Evolutionary conservation across 139 green algal species (phyloP).

Genomic region (Monoraphidium neglectum): DNA sequence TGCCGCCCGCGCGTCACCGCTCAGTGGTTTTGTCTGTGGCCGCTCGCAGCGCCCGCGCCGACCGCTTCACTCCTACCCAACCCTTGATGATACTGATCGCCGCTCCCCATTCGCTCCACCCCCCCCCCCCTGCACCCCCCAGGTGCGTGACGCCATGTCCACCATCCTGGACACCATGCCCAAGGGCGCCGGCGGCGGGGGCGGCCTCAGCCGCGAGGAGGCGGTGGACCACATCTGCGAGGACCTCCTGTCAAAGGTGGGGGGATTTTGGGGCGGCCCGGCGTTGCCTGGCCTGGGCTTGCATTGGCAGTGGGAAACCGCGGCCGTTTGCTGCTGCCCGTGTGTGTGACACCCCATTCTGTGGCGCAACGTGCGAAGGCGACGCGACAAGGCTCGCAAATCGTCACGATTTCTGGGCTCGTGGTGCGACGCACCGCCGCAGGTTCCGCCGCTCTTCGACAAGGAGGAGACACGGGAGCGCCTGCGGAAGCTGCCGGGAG

Average conservation of each 20-base stretch:
- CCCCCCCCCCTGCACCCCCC: constrained; percentile 8
- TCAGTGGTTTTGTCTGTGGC: too few species aligned
- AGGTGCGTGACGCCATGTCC: constrained; percentile 69
- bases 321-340: neutral
- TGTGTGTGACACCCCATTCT: too few species aligned
- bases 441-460: constrained; percentile 80
- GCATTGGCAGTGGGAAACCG: neutral
- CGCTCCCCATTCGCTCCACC: too few species aligned
- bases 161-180: constrained; percentile 92
- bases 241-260: constrained; percentile 87
- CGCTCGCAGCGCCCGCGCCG: too few species aligned
- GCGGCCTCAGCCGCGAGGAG: constrained; percentile 84
- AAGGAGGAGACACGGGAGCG: constrained; percentile 86
- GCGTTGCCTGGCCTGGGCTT: neutral
- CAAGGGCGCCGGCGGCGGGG: constrained; percentile 66
- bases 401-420: too few species aligned
- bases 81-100: too few species aligned
- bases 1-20: too few species aligned
- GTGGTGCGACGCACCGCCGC: too few species aligned
- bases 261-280: neutral
- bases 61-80: too few species aligned
- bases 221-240: constrained; percentile 90
- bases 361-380: too few species aligned
- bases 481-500: constrained; percentile 83
- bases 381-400: too few species aligned